A percentile compares a stretch with the other conserved stretches of the same genome.
These are phyloP conservation scores for Auriscalpium microsporum DNA, from an alignment of 768 basidiomycete species.

Conservation along the genomic window DNA sequence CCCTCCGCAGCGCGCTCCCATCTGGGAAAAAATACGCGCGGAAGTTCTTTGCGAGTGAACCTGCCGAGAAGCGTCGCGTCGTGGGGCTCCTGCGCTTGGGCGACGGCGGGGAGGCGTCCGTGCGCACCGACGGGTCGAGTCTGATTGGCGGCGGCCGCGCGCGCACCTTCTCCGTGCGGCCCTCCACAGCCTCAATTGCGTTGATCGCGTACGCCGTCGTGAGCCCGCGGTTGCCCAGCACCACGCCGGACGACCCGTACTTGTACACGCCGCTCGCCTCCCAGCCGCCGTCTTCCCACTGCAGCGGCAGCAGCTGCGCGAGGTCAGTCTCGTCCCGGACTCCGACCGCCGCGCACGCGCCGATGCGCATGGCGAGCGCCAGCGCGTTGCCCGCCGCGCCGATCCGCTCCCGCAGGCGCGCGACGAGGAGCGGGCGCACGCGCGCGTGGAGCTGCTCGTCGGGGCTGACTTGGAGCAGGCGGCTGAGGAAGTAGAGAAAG, in stretches of 20 bases:
- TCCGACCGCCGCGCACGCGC: conserved; percentile 35
- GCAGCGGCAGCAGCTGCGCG: conserved; percentile 35
- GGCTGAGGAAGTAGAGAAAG: conserved; percentile 43
- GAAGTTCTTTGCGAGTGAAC: not conserved
- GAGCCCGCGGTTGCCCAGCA: conserved; percentile 46
- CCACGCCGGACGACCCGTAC: conserved; percentile 39
- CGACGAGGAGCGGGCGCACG: conserved; percentile 33
- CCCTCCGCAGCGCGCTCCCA: not conserved
- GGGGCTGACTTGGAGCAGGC: conserved; percentile 30
- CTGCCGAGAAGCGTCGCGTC: not conserved
- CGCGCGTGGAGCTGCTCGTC: conserved; percentile 27
- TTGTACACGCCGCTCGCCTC: conserved; percentile 48
- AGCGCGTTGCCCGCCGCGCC: conserved; percentile 43
- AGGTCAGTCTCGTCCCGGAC: conserved; percentile 37
- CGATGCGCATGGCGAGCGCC: conserved; percentile 49
- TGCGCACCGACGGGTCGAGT: not conserved
- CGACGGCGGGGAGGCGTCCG: not conserved
- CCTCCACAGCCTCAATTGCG: conserved; percentile 31
- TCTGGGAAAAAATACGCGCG: conserved; percentile 2
- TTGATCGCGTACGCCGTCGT: conserved; percentile 47
- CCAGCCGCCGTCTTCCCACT: conserved; percentile 50
- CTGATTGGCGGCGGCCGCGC: not conserved
- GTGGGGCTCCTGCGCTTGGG: not conserved
- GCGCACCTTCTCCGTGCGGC: not conserved
- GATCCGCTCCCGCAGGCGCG: conserved; percentile 40